Evolutionary conservation across 2,329 filamentous ascomycete species (phyloP).

Genomic region (Hymenoscyphus fraxineus): DNA sequence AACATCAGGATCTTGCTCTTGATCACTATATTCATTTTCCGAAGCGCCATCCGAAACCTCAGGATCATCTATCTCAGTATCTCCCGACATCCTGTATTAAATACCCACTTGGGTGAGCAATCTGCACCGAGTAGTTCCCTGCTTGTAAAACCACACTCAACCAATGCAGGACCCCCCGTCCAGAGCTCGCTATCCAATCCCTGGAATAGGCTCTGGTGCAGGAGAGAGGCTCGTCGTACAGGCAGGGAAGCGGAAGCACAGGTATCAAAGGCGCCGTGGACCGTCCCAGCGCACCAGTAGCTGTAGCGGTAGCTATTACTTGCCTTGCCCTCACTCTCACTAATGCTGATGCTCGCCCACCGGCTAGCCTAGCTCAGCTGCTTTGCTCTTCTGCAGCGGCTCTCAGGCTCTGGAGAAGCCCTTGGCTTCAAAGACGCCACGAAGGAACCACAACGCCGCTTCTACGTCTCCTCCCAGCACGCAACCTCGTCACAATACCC

Average conservation of each 20-base stretch:
- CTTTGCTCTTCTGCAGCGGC: conserved; percentile 3
- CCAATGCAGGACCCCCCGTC: conserved; percentile 28
- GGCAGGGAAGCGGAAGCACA: conserved; percentile 23
- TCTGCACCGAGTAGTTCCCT: conserved; percentile 25
- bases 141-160: conserved; percentile 33
- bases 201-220: conserved; percentile 27
- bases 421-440: conserved; percentile 15
- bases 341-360: conserved; percentile 21
- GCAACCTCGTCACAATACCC: conserved; percentile 15
- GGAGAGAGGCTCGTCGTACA: conserved; percentile 28
- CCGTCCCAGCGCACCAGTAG: conserved; percentile 24
- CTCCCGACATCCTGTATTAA: conserved; percentile 36
- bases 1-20: conserved; percentile 33
- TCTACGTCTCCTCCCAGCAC: conserved; percentile 19
- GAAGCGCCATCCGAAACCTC: conserved; percentile 36
- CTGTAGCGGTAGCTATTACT: conserved; percentile 25
- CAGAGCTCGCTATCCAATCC: conserved; percentile 25
- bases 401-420: conserved; percentile 15
- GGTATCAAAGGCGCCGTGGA: conserved; percentile 27
- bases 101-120: conserved; percentile 24
- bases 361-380: conserved; percentile 19
- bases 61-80: conserved; percentile 35
- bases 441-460: conserved; percentile 16
- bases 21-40: conserved; percentile 36
- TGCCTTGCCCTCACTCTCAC: conserved; percentile 10